Percentiles rank a stretch among this genome's conserved stretches.
Conservation (phyloP, 2,329 filamentous ascomycete genomes). For the Periglandula ipomoeae region DNA sequence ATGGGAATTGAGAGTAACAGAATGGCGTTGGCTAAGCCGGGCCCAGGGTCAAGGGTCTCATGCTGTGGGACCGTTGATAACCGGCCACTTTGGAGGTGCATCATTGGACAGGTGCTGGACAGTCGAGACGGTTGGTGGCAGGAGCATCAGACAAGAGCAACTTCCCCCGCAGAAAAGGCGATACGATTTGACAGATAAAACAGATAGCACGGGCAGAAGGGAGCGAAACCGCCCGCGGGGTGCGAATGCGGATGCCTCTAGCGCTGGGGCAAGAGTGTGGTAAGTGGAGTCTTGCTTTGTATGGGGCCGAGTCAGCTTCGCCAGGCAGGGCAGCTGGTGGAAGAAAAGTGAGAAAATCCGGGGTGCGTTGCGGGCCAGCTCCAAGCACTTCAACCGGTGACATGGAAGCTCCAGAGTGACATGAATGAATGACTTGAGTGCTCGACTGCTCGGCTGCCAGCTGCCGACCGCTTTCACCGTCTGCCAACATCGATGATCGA, state of each 20-base stretch:
- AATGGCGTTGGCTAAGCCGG: no score
- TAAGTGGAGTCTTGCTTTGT: neutral
- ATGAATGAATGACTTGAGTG: no score
- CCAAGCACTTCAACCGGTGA: no score
- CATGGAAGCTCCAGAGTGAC: no score
- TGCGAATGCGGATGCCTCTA: no score
- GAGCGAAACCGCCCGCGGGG: no score
- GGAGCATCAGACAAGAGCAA: neutral
- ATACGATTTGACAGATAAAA: neutral
- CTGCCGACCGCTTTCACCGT: no score
- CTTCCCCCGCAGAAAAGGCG: neutral
- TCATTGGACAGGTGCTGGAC: neutral
- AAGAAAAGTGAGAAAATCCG: conserved; percentile 2
- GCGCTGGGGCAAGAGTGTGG: neutral
- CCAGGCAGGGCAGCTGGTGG: conserved; percentile 2
- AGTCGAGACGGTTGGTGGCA: neutral
- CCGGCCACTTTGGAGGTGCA: neutral
- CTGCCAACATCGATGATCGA: no score
- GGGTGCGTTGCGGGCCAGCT: neutral
- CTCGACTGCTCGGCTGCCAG: no score
- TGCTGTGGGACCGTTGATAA: conserved; percentile 8
- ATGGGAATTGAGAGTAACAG: no score
- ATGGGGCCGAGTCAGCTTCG: neutral
- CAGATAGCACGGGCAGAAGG: no score
- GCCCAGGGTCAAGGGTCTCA: neutral